Base-by-base conservation (phyloP, 176 grass and related monocot species). In the Chrysopogon serrulatus region DNA sequence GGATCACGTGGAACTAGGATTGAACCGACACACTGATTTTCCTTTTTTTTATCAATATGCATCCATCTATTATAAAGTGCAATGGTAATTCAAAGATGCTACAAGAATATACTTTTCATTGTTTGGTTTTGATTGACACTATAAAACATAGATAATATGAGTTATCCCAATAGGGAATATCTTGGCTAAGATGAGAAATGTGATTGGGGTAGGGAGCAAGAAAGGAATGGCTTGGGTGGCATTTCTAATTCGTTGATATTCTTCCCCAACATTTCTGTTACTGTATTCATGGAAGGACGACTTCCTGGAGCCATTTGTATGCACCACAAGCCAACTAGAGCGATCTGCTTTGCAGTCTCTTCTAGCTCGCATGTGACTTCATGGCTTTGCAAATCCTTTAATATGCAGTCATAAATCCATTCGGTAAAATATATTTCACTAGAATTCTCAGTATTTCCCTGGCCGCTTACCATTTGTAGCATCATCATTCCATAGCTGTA, bases 401-500 rank as follows among this genome's bases (percentile, higher is more conserved):
- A 30, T 84, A 88, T 18, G 53, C 34, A 66, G 10, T 94, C 90
- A 53, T 92, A 94, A 61, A 94, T 65, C 90, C 92, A 86, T 23
- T 90, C 71, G 8, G 84, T 82, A 37, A 92, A 92, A 53, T 87
- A 74, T 0, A 0, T 43, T 71, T 83, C 81, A 40, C 78, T 87
- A 4, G 86, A 80, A 31, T 73, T 79, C 8, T 54, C 65, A 4
- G 21, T 73, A 57, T 21, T 68, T 33, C 32, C 48, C 34, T 82
- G 74, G 27, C 14, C 3, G n/a, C 87, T 82, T 34, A 89, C 85
- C 78, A 93, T 90, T 43, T 93, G 73, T 33, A 93, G 16, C 0
- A 90, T 35, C 86, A 94, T 65, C 89, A 89, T 94, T 53, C 92
- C 92, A 53, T 91, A 94, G 45, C 92, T 91, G 62, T 94, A 94